Percentiles rank a stretch among this genome's conserved stretches.
These are phyloP conservation scores for Colletotrichum shisoi DNA, from an alignment of 2,329 filamentous ascomycete genomes.

Conservation along the genomic window DNA sequence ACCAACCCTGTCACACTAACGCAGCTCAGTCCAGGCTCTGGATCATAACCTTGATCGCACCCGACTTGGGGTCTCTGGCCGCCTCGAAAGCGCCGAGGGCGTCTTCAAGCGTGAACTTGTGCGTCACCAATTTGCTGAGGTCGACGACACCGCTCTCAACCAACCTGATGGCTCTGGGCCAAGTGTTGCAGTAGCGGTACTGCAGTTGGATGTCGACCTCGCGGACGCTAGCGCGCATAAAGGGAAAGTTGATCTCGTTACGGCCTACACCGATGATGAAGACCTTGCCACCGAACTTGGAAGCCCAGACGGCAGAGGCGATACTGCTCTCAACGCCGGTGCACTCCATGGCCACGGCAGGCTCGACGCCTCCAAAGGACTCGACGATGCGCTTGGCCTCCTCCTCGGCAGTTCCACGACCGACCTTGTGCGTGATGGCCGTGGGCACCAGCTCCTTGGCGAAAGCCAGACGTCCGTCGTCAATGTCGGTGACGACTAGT, in stretches of 20 bases:
- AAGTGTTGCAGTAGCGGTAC: constrained; percentile 95
- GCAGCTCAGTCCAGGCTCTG: constrained; percentile 68
- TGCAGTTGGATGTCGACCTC: constrained; percentile 97
- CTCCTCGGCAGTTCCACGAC: constrained; percentile 71
- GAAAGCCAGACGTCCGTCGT: constrained; percentile 82
- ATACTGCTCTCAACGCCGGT: constrained; percentile 94
- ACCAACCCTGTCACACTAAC: constrained; percentile 22
- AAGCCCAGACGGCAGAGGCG: constrained; percentile 82
- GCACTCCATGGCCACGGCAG: constrained; percentile 85
- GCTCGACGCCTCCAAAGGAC: constrained; percentile 80
- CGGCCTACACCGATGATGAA: constrained; percentile 96
- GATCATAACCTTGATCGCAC: constrained; percentile 98
- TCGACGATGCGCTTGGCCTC: constrained; percentile 72
- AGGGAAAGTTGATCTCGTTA: constrained; percentile 94
- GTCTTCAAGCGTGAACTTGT: constrained; percentile 85
- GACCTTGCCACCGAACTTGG: constrained; percentile 95
- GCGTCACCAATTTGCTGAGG: constrained; percentile 83
- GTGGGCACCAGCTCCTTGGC: constrained; percentile 83
- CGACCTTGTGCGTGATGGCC: constrained; percentile 81
- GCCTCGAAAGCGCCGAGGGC: constrained; percentile 90
- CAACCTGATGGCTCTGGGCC: constrained; percentile 90
- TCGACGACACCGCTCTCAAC: constrained; percentile 85
- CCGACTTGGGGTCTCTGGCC: constrained; percentile 84
- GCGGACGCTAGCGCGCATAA: constrained; percentile 88
- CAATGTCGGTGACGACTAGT: constrained; percentile 93